These are phyloP conservation scores for Raffaelea albimanens DNA, from an alignment of 2,329 filamentous ascomycete species.

Conservation along the genomic window DNA sequence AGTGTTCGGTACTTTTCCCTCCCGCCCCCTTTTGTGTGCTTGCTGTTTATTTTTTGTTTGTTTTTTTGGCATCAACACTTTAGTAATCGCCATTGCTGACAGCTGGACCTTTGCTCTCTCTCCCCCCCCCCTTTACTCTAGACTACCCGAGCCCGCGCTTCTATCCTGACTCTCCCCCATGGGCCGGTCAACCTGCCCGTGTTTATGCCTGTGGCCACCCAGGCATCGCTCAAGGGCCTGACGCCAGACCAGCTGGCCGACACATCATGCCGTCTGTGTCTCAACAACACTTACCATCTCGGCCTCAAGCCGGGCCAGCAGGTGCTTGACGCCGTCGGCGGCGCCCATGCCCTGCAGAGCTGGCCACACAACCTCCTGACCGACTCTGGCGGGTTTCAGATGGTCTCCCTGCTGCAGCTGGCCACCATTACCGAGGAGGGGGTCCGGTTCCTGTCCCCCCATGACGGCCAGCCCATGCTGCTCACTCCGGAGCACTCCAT, in stretches of 20 bases:
- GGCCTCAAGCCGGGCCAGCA: conserved; percentile 91
- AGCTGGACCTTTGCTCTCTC: too few species aligned
- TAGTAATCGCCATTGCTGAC: too few species aligned
- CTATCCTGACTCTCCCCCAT: conserved; percentile 80
- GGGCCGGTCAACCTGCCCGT: conserved; percentile 82
- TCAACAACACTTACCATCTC: conserved; percentile 98
- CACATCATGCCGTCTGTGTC: conserved; percentile 78
- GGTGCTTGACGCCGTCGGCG: conserved; percentile 76
- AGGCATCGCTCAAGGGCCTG: conserved; percentile 88
- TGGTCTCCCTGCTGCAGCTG: conserved; percentile 92
- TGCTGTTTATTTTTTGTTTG: neutral
- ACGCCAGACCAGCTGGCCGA: conserved; percentile 87
- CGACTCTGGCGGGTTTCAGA: conserved; percentile 79
- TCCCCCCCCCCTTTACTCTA: conserved; percentile 25
- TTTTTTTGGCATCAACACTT: too few species aligned
- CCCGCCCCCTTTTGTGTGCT: neutral
- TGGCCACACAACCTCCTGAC: conserved; percentile 96
- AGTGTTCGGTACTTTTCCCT: conserved; percentile 12
- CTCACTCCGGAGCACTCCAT: conserved; percentile 97
- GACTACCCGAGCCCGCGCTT: conserved; percentile 92
- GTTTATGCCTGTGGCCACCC: conserved; percentile 98
- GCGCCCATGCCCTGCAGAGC: conserved; percentile 87
- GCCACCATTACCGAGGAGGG: conserved; percentile 93
- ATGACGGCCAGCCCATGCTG: conserved; percentile 92
- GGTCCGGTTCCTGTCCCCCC: conserved; percentile 89